A percentile compares a stretch with the other conserved stretches of the same genome.
These are phyloP conservation scores for Mallotus japonicus DNA, from an alignment of 441 rosid species.

Conservation along the genomic window DNA sequence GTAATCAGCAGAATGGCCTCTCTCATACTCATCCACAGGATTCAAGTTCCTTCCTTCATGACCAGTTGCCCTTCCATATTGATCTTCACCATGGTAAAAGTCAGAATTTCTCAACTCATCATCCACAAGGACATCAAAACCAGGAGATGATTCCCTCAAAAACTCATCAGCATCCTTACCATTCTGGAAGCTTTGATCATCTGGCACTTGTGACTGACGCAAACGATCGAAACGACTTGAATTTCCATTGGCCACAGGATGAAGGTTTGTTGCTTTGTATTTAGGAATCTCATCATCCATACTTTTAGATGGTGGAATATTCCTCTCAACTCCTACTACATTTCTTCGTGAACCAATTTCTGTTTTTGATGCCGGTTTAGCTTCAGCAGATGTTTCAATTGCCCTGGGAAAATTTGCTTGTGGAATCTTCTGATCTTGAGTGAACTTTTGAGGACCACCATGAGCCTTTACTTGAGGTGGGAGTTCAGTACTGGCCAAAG, in stretches of 20 bases:
- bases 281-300: conserved; percentile 44
- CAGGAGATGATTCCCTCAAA: conserved; percentile 88
- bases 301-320: conserved; percentile 30
- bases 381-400: conserved; percentile 31
- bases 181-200: conserved; percentile 50
- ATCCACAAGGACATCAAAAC: conserved; percentile 95
- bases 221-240: conserved; percentile 38
- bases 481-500: conserved; percentile 37
- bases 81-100: conserved; percentile 72
- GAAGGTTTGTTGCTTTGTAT: conserved; percentile 32
- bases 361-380: conserved; percentile 36
- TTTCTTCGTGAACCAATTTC: conserved; percentile 36
- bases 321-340: conserved; percentile 36
- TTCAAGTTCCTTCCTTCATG: conserved; percentile 55
- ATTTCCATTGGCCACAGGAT: conserved; percentile 43
- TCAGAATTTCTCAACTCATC: conserved; percentile 66
- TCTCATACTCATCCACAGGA: conserved; percentile 57
- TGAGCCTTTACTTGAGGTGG: conserved; percentile 37
- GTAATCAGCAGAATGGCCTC: conserved; percentile 46
- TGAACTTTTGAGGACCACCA: conserved; percentile 38
- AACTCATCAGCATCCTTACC: conserved; percentile 69
- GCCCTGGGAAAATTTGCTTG: conserved; percentile 32
- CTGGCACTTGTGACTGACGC: conserved; percentile 47
- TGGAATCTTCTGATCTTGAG: conserved; percentile 39
- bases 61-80: conserved; percentile 48